Conservation (phyloP, 768 basidiomycete species). For the Sporobolomyces phaffii region DNA sequence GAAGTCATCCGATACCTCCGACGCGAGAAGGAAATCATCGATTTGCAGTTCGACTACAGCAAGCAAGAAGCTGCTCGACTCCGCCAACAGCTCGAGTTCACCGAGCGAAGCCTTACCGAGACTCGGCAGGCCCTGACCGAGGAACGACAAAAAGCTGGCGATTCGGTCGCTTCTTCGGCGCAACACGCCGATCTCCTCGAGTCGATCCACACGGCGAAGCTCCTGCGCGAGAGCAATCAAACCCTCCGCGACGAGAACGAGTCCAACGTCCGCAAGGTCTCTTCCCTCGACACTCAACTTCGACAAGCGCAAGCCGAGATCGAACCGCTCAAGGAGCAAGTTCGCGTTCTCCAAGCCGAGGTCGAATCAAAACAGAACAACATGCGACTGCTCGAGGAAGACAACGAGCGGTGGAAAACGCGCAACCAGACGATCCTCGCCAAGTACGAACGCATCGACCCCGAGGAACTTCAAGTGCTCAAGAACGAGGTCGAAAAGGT, state of each 20-base stretch:
- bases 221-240: slow-evolving; percentile 80
- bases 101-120: slow-evolving; percentile 65
- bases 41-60: slow-evolving; percentile 75
- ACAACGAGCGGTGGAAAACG: slow-evolving; percentile 75
- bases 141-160: slow-evolving; percentile 75
- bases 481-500: slow-evolving; percentile 56
- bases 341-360: slow-evolving; percentile 63
- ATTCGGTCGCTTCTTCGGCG: slow-evolving; percentile 63
- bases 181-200: slow-evolving; percentile 80
- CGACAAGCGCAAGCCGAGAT: slow-evolving; percentile 58
- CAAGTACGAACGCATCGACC: slow-evolving; percentile 88
- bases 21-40: slow-evolving; percentile 86
- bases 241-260: slow-evolving; percentile 74
- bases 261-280: slow-evolving; percentile 59
- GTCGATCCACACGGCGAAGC: slow-evolving; percentile 76
- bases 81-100: slow-evolving; percentile 68
- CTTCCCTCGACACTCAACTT: slow-evolving; percentile 52
- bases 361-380: slow-evolving; percentile 65
- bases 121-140: slow-evolving; percentile 58
- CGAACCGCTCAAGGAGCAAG: slow-evolving; percentile 68
- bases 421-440: slow-evolving; percentile 71
- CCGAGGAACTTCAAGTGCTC: slow-evolving; percentile 70
- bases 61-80: slow-evolving; percentile 68
- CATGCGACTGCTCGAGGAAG: slow-evolving; percentile 64
- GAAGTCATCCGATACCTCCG: slow-evolving; percentile 67